phyloP scores from a whole-genome alignment of 139 green algal species.

The Volvox africanus region DNA sequence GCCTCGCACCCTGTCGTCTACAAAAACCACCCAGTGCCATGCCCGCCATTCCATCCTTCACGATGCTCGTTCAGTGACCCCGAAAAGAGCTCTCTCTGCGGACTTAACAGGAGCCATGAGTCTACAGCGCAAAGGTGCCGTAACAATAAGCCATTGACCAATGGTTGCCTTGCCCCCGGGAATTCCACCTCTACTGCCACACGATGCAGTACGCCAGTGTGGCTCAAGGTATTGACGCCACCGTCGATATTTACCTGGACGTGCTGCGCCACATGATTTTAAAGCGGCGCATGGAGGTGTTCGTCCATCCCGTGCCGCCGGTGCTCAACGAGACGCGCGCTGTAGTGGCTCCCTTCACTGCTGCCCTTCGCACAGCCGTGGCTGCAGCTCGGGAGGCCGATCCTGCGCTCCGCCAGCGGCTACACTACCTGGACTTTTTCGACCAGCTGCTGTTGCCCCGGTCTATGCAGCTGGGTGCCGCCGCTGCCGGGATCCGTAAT shows the following conservation, averaged over 20 bases:
- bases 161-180: no score
- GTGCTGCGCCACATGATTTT: neutral
- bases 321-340: slow-evolving; percentile 74
- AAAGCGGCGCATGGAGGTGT: slow-evolving; percentile 58
- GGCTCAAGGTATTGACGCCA: slow-evolving; percentile 69
- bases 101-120: no score
- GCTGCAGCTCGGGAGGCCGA: slow-evolving; percentile 24
- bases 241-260: slow-evolving; percentile 73
- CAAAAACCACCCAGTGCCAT: no score
- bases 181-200: no score
- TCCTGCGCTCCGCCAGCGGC: neutral
- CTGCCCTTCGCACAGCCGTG: slow-evolving; percentile 50
- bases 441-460: slow-evolving; percentile 61
- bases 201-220: slow-evolving; percentile 74
- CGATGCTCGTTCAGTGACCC: neutral
- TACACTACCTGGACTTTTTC: slow-evolving; percentile 82
- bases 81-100: no score
- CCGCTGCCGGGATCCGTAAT: neutral
- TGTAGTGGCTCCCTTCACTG: slow-evolving; percentile 69
- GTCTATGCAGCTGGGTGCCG: neutral
- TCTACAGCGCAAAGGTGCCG: no score
- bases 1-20: no score
- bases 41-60: neutral
- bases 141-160: no score
- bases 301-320: slow-evolving; percentile 79